Evolutionary conservation across 1,139 yeast genomes (phyloP).

Genomic region (Groenewaldozyma sp.): DNA sequence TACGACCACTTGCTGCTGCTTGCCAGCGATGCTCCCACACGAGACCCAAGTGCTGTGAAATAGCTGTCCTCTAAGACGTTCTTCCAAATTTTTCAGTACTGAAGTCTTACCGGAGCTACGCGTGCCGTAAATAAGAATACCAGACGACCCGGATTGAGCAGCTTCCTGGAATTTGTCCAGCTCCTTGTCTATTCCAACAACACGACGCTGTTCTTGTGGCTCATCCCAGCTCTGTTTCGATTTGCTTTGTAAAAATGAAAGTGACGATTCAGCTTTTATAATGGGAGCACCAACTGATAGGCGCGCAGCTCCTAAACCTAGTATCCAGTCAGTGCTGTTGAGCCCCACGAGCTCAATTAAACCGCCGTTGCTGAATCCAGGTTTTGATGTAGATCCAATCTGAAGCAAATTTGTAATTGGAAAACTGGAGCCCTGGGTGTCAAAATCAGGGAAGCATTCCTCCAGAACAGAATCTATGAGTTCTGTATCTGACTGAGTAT

Average conservation of each 20-base stretch:
- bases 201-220: constrained; percentile 16
- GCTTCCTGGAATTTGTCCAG: constrained; percentile 37
- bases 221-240: background rate
- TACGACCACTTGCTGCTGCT: constrained; percentile 37
- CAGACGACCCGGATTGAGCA: constrained; percentile 41
- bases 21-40: constrained; percentile 50
- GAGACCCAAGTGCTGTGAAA: constrained; percentile 39
- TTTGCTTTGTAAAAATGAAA: constrained; percentile 23
- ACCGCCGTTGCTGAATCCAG: constrained; percentile 53
- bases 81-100: constrained; percentile 38
- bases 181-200: constrained; percentile 51
- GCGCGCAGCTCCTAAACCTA: constrained; percentile 22
- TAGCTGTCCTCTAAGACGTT: constrained; percentile 34
- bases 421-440: constrained; percentile 13
- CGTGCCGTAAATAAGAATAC: constrained; percentile 59
- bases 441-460: constrained; percentile 9
- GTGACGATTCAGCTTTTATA: constrained; percentile 42
- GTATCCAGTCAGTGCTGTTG: constrained; percentile 37
- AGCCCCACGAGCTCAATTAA: constrained; percentile 43
- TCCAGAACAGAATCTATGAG: constrained; percentile 17
- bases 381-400: constrained; percentile 38
- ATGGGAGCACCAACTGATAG: constrained; percentile 48
- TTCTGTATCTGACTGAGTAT: constrained; percentile 4
- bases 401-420: constrained; percentile 21
- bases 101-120: constrained; percentile 77